Evolutionary conservation across 768 basidiomycete genomes (phyloP).

Genomic region (Kwoniella sp.): DNA sequence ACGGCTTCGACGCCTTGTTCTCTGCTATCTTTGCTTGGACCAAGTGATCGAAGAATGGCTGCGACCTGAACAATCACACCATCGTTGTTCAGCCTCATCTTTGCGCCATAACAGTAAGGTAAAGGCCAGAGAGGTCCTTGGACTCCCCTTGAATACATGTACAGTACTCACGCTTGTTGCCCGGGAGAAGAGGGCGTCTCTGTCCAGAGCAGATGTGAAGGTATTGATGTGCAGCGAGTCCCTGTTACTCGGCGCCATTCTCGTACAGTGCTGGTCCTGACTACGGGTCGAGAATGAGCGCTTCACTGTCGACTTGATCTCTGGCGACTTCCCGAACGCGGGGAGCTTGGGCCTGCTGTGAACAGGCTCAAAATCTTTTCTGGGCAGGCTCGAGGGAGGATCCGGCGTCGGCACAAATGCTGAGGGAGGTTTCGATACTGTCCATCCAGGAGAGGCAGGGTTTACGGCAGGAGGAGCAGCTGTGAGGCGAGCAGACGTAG

Average conservation of each 20-base stretch:
- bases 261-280: neutral
- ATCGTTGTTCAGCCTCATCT: neutral
- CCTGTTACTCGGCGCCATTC: neutral
- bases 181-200: slow-evolving; percentile 20
- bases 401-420: no score
- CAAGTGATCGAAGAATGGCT: slow-evolving; percentile 2
- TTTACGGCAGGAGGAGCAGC: neutral
- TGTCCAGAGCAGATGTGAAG: slow-evolving; percentile 7
- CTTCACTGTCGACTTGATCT: neutral
- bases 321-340: no score
- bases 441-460: neutral
- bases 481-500: neutral
- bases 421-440: no score
- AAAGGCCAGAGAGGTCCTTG: no score
- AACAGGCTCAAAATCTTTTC: no score
- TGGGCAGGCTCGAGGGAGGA: no score
- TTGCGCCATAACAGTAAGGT: no score
- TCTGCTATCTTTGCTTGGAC: slow-evolving; percentile 4
- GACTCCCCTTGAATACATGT: neutral
- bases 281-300: neutral
- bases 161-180: slow-evolving; percentile 6
- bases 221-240: slow-evolving; percentile 5
- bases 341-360: no score
- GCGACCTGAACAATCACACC: slow-evolving; percentile 7
- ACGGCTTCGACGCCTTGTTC: slow-evolving; percentile 8